Base-by-base conservation (phyloP, 345 rosid species). In the Atalantia buxifolia region DNA sequence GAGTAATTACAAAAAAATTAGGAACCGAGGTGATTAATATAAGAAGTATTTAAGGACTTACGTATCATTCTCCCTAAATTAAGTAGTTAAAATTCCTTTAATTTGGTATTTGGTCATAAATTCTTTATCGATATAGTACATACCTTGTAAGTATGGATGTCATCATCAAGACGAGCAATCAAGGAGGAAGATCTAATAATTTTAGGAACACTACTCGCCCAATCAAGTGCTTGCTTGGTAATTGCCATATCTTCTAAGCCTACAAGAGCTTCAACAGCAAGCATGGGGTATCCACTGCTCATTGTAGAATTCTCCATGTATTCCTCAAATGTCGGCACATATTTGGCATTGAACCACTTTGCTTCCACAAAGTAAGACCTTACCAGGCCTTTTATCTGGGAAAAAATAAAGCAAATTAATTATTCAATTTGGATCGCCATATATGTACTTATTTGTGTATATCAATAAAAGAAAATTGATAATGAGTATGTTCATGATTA, bases 261-360 rank as follows among this genome's bases (percentile, higher is more conserved):
- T 25, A 42, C 5, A 14, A 69, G 72, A 42, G 72, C 72, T 69
- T 69, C 22, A 5, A 69, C 72, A 4, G 55, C 22, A 69, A 69
- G 72, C 72, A 69, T 69, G 14, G 72, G 72, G 57, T 69, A 69
- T 69, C 72, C 72, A 25, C 72, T 7, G 57, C 56, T 69, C 1
- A 42, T 25, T 27, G 24, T 3, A 9, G 72, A 69, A 42, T 40
- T 69, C 72, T 69, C 35, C 57, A 42, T 25, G 57, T 42, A 69
- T 45, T 69, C 72, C 33, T 69, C 57, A 42, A 69, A 69, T 45
- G 72, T 42, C 45, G 72, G 56, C 56, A 69, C 35, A 69, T 69
- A 69, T 24, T 42, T 45, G 14, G 22, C 48, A 30, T 42, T 42
- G 24, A 69, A 69, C 72, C 72, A 42, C 0, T n/a, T 68, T 68